Base-by-base conservation (phyloP, 106 monocot species). In the Agapanthus africanus region DNA sequence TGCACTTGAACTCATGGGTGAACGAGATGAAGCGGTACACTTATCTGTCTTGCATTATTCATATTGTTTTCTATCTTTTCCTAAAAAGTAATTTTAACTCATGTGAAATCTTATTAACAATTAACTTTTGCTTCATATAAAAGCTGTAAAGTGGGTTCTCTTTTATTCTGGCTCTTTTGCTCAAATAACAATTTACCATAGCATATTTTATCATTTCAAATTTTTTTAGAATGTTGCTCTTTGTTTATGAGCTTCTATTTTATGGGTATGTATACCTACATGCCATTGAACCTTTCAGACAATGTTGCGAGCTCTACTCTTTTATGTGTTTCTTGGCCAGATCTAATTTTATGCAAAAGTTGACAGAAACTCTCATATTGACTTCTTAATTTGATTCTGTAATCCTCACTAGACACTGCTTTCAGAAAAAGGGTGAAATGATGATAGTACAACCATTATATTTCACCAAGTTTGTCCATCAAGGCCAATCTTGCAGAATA, bases 11-110 rank as follows among this genome's bases (percentile, higher is more conserved):
- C 97, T 97, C 42, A 97, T 97, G 97, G 97, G 97, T 19, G 97
- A 97, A 77, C 86, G 92, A 73, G 97, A 97, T 75, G 97, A 97
- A 83, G 92, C 86, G 97, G 97, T 97, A 74, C n/a, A n/a, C 39
- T 47, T 27, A 16, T 66, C 13, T 59, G n/a, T 65, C 7, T 70
- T 69, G 8, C 66, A 52, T 42, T 50, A 69, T 41, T 33, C 35
- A 63, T 8, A 22, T 38, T 9, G 8, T 81, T 37, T 11, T 25
- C 65, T 71, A 57, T n/a, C 33, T 42, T 21, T 41, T 51, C 35
- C 32, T 35, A 62, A 62, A 38, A 19, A 7, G 50, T n/a, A 2
- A 50, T 50, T 50, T 56, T 56, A 30, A 28, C 26, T 25, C 26
- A 8, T 56, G 15, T 56, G 14, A 56, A 30, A 23, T 16, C 56